A percentile compares a stretch with the other conserved stretches of the same genome.
Conservation (phyloP, 2,329 filamentous ascomycete species). For the Ophiosphaerella korrae region DNA sequence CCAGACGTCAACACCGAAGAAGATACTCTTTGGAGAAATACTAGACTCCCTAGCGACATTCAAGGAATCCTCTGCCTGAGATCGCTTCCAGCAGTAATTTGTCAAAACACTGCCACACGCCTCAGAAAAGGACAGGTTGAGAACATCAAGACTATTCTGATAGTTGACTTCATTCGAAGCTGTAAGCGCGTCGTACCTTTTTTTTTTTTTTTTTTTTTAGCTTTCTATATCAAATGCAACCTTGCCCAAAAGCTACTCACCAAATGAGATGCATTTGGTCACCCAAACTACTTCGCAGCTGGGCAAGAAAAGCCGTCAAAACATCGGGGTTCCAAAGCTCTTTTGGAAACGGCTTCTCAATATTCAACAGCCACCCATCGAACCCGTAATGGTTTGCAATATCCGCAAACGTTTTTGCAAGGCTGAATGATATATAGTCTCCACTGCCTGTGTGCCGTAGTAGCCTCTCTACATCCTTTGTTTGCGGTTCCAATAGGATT, state of each 20-base stretch:
- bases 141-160: slow-evolving; percentile 50
- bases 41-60: slow-evolving; percentile 28
- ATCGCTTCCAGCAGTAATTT: slow-evolving; percentile 53
- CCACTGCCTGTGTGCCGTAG: slow-evolving; percentile 18
- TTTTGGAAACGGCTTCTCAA: slow-evolving; percentile 51
- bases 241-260: slow-evolving; percentile 30
- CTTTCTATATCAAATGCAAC: not conserved
- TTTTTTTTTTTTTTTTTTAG: slow-evolving; percentile 15
- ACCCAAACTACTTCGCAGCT: slow-evolving; percentile 42
- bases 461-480: slow-evolving; percentile 38
- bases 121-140: slow-evolving; percentile 47
- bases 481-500: slow-evolving; percentile 51
- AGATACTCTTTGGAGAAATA: slow-evolving; percentile 37
- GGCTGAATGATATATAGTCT: slow-evolving; percentile 32
- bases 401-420: slow-evolving; percentile 46
- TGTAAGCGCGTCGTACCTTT: slow-evolving; percentile 55
- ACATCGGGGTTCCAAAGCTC: slow-evolving; percentile 34
- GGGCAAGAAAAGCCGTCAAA: slow-evolving; percentile 46
- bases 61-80: slow-evolving; percentile 28
- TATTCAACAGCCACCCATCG: slow-evolving; percentile 56
- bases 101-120: slow-evolving; percentile 50
- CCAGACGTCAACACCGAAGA: slow-evolving; percentile 54
- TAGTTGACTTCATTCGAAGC: slow-evolving; percentile 49
- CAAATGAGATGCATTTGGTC: slow-evolving; percentile 45
- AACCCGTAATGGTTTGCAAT: slow-evolving; percentile 52